Conservation (phyloP, 192 early-diverging fungal species). For the Dissophora globulifera region DNA sequence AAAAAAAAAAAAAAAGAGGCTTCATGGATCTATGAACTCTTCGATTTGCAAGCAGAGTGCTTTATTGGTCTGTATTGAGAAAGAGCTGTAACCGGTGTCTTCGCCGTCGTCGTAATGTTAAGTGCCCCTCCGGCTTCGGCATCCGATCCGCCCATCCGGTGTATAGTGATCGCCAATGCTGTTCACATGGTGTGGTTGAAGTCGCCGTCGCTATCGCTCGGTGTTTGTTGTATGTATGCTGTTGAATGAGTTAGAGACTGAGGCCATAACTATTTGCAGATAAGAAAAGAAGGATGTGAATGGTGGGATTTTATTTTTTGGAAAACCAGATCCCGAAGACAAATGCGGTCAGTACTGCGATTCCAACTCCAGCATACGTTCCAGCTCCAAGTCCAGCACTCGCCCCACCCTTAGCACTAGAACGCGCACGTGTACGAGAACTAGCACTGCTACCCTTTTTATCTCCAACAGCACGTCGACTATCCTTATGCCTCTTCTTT, state of each 20-base stretch:
- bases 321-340: slow-evolving; percentile 56
- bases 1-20: no score
- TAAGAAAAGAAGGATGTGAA: neutral
- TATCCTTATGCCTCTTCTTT: slow-evolving; percentile 31
- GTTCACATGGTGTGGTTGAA: neutral
- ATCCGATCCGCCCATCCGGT: neutral
- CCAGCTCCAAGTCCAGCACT: slow-evolving; percentile 32
- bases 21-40: no score
- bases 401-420: no score
- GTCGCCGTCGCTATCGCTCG: neutral
- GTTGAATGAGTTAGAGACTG: slow-evolving; percentile 14
- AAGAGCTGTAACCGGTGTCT: no score
- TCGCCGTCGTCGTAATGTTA: no score
- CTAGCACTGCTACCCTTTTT: neutral
- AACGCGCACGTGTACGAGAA: no score
- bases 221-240: neutral
- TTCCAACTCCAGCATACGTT: slow-evolving; percentile 44
- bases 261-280: slow-evolving; percentile 21
- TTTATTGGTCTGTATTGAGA: no score
- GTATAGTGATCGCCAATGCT: neutral
- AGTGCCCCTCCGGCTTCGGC: no score
- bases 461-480: slow-evolving; percentile 21
- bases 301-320: slow-evolving; percentile 38
- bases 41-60: no score
- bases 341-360: slow-evolving; percentile 59